A percentile compares a stretch with the other conserved stretches of the same genome.
These are phyloP conservation scores for Gnomoniopsis smithogilvyi DNA, from an alignment of 2,329 filamentous ascomycete genomes.

Conservation along the genomic window DNA sequence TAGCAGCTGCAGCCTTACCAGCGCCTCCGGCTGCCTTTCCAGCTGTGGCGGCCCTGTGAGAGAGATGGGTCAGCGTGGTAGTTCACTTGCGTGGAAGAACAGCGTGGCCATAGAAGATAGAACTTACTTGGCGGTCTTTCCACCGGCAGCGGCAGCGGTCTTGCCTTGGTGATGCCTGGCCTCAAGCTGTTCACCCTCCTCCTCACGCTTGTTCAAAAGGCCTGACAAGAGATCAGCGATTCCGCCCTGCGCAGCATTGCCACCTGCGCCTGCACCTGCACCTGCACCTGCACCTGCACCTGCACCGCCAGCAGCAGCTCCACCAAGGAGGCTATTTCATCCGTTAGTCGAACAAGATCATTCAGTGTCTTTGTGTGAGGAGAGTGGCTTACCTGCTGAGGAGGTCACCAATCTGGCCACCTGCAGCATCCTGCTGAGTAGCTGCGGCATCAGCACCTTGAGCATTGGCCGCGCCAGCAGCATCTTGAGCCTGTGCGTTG, in stretches of 20 bases:
- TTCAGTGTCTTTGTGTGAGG: too few relatives aligned
- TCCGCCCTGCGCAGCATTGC: background rate
- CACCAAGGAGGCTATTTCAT: too few relatives aligned
- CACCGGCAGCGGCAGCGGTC: background rate
- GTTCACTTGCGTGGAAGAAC: background rate
- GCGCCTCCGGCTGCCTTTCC: background rate
- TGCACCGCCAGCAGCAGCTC: too few relatives aligned
- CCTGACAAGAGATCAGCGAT: background rate
- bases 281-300: too few relatives aligned
- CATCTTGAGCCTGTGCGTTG: too few relatives aligned
- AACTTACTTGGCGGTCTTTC: background rate
- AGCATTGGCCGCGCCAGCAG: background rate
- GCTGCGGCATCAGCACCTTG: slow-evolving; percentile 1
- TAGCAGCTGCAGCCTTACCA: background rate
- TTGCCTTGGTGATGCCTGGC: background rate
- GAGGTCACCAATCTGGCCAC: slow-evolving; percentile 3
- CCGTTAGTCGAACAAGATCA: too few relatives aligned
- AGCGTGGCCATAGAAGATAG: background rate
- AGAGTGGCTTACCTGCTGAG: background rate
- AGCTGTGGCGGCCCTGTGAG: background rate
- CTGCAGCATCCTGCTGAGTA: too few relatives aligned
- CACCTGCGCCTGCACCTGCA: background rate
- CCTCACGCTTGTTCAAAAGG: slow-evolving; percentile 4
- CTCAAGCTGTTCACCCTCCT: background rate
- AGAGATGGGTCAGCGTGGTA: background rate